Evolutionary conservation across 2,329 filamentous ascomycete genomes (phyloP).

Genomic region (Xenosphaeropsis pyriputrescens): DNA sequence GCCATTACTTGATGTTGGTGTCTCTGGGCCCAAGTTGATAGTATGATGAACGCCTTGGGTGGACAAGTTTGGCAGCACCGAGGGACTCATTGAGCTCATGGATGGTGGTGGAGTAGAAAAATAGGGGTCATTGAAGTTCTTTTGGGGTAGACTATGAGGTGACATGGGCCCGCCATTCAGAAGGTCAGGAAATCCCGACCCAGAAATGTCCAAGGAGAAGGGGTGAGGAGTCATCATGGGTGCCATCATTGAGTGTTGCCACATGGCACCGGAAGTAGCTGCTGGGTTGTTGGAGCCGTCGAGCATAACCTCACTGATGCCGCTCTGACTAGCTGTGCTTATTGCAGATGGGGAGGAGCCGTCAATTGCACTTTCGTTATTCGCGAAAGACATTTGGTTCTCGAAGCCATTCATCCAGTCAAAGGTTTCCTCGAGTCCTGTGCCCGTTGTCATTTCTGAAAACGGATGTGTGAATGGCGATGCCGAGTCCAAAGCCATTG

Average conservation of each 20-base stretch:
- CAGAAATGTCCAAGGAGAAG: constrained; percentile 62
- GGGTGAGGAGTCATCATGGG: constrained; percentile 50
- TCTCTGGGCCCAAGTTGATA: constrained; percentile 58
- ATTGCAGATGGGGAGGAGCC: constrained; percentile 92
- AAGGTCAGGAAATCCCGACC: constrained; percentile 64
- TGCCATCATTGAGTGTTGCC: constrained; percentile 54
- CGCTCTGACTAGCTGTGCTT: constrained; percentile 85
- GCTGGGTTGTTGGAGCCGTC: constrained; percentile 60
- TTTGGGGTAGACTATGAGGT: constrained; percentile 58
- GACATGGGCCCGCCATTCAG: constrained; percentile 59
- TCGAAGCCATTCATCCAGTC: constrained; percentile 80
- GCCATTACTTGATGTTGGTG: constrained; percentile 56
- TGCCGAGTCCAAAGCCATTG: constrained; percentile 44
- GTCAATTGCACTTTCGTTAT: constrained; percentile 71
- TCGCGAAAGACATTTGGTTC: constrained; percentile 55
- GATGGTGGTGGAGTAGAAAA: constrained; percentile 67
- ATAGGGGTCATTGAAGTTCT: constrained; percentile 58
- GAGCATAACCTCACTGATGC: constrained; percentile 81
- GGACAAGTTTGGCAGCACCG: constrained; percentile 51
- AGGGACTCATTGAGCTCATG: constrained; percentile 59
- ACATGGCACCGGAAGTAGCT: constrained; percentile 41
- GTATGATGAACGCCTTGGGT: constrained; percentile 48
- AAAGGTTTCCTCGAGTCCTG: constrained; percentile 61
- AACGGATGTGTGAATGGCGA: constrained; percentile 44
- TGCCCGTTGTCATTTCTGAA: constrained; percentile 39